Percentiles rank a stretch among this genome's conserved stretches.
phyloP scores from a whole-genome alignment of 768 basidiomycete genomes.

The Podaxis sp. region DNA sequence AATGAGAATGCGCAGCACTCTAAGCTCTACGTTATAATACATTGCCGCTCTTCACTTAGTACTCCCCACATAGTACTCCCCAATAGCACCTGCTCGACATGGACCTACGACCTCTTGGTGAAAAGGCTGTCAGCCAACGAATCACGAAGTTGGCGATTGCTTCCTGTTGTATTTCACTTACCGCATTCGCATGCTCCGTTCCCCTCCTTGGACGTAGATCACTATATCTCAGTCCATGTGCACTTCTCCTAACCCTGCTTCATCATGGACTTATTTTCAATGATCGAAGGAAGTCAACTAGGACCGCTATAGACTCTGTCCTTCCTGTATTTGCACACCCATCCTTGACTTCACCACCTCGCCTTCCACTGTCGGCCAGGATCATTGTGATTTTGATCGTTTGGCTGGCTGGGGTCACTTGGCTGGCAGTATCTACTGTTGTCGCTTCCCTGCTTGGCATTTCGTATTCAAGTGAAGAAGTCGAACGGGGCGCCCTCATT shows the following conservation, averaged over 20 bases:
- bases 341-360: not conserved
- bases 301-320: not conserved
- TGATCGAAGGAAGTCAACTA: not conserved
- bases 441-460: not conserved
- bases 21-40: not conserved
- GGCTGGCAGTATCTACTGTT: constrained; percentile 7
- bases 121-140: not conserved
- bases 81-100: not conserved
- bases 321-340: not conserved
- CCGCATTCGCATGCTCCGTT: not conserved
- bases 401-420: not conserved
- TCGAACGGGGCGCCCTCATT: not conserved
- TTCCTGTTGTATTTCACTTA: not conserved
- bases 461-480: not conserved
- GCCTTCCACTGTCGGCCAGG: not conserved
- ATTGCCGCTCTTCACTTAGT: not conserved
- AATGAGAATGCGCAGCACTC: constrained; percentile 1
- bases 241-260: not conserved
- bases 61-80: not conserved
- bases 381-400: not conserved
- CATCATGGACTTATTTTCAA: not conserved
- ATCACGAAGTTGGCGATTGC: not conserved
- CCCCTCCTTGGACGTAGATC: not conserved
- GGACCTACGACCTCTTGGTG: not conserved
- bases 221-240: constrained; percentile 1